These are phyloP conservation scores for Metschnikowia aberdeeniae DNA, from an alignment of 805 yeast species.

Conservation along the genomic window DNA sequence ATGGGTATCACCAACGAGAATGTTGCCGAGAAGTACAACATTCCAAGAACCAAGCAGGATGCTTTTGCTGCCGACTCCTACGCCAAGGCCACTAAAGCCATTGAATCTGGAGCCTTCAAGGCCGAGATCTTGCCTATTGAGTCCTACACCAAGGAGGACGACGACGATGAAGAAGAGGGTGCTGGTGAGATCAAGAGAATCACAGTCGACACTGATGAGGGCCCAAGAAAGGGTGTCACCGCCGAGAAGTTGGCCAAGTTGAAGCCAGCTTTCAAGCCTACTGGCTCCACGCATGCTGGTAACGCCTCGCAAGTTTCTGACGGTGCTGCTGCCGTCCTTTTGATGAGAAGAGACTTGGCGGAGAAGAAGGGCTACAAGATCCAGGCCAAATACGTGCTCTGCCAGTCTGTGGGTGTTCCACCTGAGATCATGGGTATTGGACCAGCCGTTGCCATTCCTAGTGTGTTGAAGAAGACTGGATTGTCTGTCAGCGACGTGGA, in stretches of 20 bases:
- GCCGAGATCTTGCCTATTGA: slow-evolving; percentile 85
- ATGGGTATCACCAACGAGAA: slow-evolving; percentile 97
- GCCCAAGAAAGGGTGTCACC: slow-evolving; percentile 85
- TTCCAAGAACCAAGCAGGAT: slow-evolving; percentile 75
- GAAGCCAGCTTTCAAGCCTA: slow-evolving; percentile 80
- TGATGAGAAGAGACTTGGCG: slow-evolving; percentile 84
- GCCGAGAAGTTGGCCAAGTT: slow-evolving; percentile 68
- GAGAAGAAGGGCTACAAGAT: slow-evolving; percentile 66
- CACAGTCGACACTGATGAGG: slow-evolving; percentile 70
- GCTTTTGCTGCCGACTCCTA: slow-evolving; percentile 85
- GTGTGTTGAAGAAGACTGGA: slow-evolving; percentile 59
- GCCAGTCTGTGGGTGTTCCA: slow-evolving; percentile 86
- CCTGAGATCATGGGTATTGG: slow-evolving; percentile 98
- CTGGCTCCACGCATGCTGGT: slow-evolving; percentile 91
- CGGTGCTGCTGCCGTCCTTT: slow-evolving; percentile 88
- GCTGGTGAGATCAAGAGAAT: slow-evolving; percentile 41
- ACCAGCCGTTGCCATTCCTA: slow-evolving; percentile 94
- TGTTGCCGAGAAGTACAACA: slow-evolving; percentile 62
- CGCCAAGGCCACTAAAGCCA: slow-evolving; percentile 77
- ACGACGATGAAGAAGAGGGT: slow-evolving; percentile 50
- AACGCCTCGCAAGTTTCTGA: slow-evolving; percentile 95
- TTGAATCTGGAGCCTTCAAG: slow-evolving; percentile 66
- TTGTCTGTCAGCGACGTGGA: slow-evolving; percentile 62
- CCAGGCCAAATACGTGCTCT: slow-evolving; percentile 74
- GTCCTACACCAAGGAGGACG: slow-evolving; percentile 52